These are phyloP conservation scores for Blepharisma undulans DNA, from an alignment of 169 alveolate genomes.

Conservation along the genomic window DNA sequence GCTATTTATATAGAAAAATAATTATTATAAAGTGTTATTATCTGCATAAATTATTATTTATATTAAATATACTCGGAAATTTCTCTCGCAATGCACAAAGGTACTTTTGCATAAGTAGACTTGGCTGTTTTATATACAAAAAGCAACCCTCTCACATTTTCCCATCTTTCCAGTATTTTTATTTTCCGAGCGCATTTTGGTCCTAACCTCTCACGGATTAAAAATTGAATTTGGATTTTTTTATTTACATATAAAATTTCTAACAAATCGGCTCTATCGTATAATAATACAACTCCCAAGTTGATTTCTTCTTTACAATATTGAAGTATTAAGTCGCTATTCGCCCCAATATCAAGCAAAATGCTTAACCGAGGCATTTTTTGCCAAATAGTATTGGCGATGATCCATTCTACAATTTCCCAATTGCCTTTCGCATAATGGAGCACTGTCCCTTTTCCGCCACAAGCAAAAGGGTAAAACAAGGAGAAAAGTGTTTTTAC, in stretches of 20 bases:
- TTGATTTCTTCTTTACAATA: conserved; percentile 1
- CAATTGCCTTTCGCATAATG: conserved; percentile 18
- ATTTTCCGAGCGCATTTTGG: not conserved
- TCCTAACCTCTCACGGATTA: not conserved
- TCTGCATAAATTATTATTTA: not conserved
- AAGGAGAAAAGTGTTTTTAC: not conserved
- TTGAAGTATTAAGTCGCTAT: not conserved
- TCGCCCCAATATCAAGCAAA: conserved; percentile 7
- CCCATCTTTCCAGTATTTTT: not conserved
- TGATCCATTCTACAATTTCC: conserved; percentile 5
- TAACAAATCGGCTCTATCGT: conserved; percentile 20
- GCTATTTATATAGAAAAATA: too few species aligned
- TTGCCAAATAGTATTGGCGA: not conserved
- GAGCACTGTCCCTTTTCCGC: not conserved
- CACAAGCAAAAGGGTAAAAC: not conserved
- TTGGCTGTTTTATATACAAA: not conserved
- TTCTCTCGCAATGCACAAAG: not conserved
- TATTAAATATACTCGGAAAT: not conserved
- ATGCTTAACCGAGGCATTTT: not conserved
- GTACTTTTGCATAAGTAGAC: not conserved
- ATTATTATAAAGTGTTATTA: too few species aligned
- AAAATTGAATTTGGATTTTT: too few species aligned
- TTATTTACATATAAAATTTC: not conserved
- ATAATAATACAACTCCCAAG: not conserved
- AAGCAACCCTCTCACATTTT: not conserved